Evolutionary conservation across 768 basidiomycete genomes (phyloP), one percentile per base, ranked within the genome.

Genomic region (Panaeolus cyanescens): DNA sequence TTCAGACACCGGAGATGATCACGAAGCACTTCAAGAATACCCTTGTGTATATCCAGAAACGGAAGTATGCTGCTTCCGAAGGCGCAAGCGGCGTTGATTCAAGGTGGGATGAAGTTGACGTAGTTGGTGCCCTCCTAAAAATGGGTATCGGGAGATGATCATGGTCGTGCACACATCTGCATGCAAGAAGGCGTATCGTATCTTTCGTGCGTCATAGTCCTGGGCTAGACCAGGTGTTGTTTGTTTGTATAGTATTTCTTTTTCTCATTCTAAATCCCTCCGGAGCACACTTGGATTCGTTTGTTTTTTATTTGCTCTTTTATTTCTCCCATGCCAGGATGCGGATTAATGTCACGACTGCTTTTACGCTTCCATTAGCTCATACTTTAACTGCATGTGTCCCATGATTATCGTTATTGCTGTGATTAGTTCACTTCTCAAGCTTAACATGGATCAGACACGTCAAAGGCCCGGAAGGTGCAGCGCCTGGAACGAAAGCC

Each of bases 1-100:
- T 95, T 0, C 90, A 95, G 64, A 90, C 92, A 5, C 93, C 95
- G 12, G 96, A 97, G 45, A 93, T 96, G 90, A 97, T 99, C 65
- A 82, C 85, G 1, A 83, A 93, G 54, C 97, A 99, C 76, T 99
- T 99, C 83, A 84, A 88, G 59, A 98, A 96, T 74, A 95, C 95
- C 13, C 76, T 99, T 53, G 71, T 78, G 19, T 92, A 95, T 71
- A 95, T 98, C 53, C 87, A 91, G 68, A 77, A 81, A 55, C 86
- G 88, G 79, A 95, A 96, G 79, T 77, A 77, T 56, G 76, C 78
- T 40, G 74, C 76, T 2, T 68, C 72, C 45, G 83, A 80, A 31
- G 81, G 78, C 28, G 64, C 65, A 32, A 65, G 65, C 25, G 75
- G 73, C 56, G 79, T 76, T 25, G 80, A 83, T 65, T 74, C 84